Evolutionary conservation across 305 asterid genomes (phyloP).

Genomic region (Lippia alba): DNA sequence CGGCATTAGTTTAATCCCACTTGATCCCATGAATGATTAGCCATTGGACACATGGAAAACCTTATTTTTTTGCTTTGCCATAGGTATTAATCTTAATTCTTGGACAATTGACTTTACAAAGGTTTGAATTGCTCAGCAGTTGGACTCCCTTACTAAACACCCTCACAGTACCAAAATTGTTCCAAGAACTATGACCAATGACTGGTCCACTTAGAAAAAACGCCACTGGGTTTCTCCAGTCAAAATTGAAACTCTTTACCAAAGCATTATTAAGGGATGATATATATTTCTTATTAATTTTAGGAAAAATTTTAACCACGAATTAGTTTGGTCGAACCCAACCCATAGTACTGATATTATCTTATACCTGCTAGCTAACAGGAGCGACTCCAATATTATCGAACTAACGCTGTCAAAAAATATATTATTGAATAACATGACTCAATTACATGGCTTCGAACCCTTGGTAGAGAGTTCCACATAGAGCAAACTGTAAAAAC

Average conservation of each 20-base stretch:
- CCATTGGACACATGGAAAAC: neutral
- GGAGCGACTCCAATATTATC: too few relatives aligned
- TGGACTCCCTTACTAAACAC: conserved; percentile 30
- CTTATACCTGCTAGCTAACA: too few relatives aligned
- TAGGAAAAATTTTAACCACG: too few relatives aligned
- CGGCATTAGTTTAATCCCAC: neutral
- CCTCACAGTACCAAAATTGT: conserved; percentile 6
- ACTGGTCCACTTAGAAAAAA: conserved; percentile 46
- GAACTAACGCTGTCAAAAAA: too few relatives aligned
- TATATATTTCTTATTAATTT: too few relatives aligned
- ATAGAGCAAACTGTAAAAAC: too few relatives aligned
- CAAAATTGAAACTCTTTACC: conserved; percentile 49
- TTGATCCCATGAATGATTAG: neutral
- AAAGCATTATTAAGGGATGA: too few relatives aligned
- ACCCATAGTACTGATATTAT: too few relatives aligned
- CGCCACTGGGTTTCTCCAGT: conserved; percentile 64
- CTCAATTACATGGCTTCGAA: too few relatives aligned
- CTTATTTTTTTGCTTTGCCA: neutral
- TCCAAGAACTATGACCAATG: conserved; percentile 27
- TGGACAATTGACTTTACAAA: neutral
- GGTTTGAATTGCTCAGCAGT: conserved; percentile 49
- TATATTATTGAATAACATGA: too few relatives aligned
- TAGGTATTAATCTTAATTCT: conserved; percentile 1
- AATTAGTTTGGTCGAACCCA: too few relatives aligned
- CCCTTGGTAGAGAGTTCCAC: too few relatives aligned